Evolutionary conservation across 805 yeast genomes (phyloP).

Genomic region (Nakazawaea pomicola): DNA sequence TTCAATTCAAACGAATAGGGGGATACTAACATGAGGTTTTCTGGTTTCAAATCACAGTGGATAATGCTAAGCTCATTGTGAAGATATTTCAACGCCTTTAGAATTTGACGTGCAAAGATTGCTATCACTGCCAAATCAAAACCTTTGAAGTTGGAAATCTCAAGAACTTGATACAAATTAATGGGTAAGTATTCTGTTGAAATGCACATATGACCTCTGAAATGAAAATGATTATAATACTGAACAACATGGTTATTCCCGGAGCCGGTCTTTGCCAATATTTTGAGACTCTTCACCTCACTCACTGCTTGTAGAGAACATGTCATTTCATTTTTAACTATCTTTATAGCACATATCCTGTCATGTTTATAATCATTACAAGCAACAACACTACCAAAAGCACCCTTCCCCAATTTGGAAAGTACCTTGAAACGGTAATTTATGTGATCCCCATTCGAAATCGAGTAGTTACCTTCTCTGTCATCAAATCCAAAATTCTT

Average conservation of each 20-base stretch:
- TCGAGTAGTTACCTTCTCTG: conserved; percentile 52
- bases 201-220: conserved; percentile 79
- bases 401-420: conserved; percentile 64
- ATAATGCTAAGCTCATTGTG: conserved; percentile 49
- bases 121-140: conserved; percentile 35
- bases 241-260: conserved; percentile 37
- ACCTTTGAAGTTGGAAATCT: conserved; percentile 45
- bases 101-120: conserved; percentile 47
- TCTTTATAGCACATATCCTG: conserved; percentile 63
- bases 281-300: conserved; percentile 65
- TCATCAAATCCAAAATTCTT: conserved; percentile 74
- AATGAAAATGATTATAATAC: conserved; percentile 67
- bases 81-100: conserved; percentile 55
- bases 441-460: conserved; percentile 61
- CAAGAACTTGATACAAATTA: conserved; percentile 58
- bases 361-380: conserved; percentile 63
- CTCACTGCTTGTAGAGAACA: conserved; percentile 75
- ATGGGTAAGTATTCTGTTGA: conserved; percentile 67
- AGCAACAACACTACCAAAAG: conserved; percentile 74
- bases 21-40: conserved; percentile 59
- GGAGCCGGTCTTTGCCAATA: conserved; percentile 29
- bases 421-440: conserved; percentile 67
- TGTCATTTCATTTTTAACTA: conserved; percentile 66
- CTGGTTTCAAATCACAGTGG: conserved; percentile 87
- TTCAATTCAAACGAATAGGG: conserved; percentile 46